Base-by-base conservation (phyloP, 2,329 filamentous ascomycete genomes). In the Aureobasidium leucospermi region DNA sequence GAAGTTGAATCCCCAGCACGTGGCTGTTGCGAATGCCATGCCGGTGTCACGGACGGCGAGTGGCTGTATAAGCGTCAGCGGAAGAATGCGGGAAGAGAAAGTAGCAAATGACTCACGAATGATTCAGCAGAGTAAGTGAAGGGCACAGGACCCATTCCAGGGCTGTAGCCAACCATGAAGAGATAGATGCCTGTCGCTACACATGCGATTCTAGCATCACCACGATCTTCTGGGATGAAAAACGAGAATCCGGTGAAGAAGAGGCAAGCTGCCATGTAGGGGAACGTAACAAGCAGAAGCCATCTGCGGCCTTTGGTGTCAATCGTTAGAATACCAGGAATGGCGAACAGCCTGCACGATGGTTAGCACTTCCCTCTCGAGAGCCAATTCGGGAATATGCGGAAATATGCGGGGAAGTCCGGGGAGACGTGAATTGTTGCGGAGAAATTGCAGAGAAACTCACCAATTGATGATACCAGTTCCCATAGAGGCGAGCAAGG, bases 91-190 rank as follows among this genome's bases (percentile, higher is more conserved):
- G 16, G 13, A 5, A 15, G 23, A 13, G 1, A 9, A 11, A 76
- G 70, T 0, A 75, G 76, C 64, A 75, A 43, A 31, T 6, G 1
- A 45, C 39, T 43, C 9, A 55, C 39, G 19, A 57, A 58, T 0
- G 75, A 75, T 58, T 78, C 76, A 10, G 76, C 76, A 0, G 70
- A 66, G 72, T 75, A 65, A 63, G 76, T 76, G 66, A 75, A 75
- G 2, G 73, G 72, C 0, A 75, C 72, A 1, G 73, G 73, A 6
- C 73, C 73, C 67, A 74, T 72, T 16, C 73, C 73, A 76, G 76
- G 75, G 1, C 74, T 76, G 66, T 81, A 81, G 28, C 78, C 76
- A 6, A 80, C 74, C 64, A 79, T 79, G 66, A 81, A 81, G n/a
- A 64, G 59, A 47, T 68, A 70, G 28, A 76, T 75, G 1, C 69